Evolutionary conservation across 2,329 filamentous ascomycete species (phyloP).

Genomic region (Triangularia verruculosa): DNA sequence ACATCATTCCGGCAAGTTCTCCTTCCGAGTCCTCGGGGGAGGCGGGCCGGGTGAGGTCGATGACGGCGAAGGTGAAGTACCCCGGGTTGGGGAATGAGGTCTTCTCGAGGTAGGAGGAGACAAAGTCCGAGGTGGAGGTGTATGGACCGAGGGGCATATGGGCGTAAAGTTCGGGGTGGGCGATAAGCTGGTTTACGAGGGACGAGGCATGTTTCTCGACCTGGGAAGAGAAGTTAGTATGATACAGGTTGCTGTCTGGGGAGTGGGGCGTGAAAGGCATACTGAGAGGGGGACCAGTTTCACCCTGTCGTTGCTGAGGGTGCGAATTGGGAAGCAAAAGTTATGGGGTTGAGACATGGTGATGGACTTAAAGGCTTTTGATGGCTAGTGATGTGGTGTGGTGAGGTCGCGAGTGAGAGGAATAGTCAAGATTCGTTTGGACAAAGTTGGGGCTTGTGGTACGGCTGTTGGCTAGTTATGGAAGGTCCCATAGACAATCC

Average conservation of each 20-base stretch:
- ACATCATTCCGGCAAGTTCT: constrained; percentile 31
- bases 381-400: background rate
- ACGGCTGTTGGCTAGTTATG: too few species aligned
- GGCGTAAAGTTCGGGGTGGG: background rate
- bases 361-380: too few species aligned
- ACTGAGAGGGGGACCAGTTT: background rate
- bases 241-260: background rate
- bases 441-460: too few species aligned
- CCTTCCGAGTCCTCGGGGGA: constrained; percentile 30
- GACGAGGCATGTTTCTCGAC: background rate
- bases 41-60: constrained; percentile 31
- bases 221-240: background rate
- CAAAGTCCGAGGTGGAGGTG: background rate
- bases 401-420: background rate
- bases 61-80: constrained; percentile 26
- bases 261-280: background rate
- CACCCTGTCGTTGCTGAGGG: background rate
- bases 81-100: background rate
- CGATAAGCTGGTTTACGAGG: background rate
- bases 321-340: background rate
- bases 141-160: background rate
- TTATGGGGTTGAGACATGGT: background rate
- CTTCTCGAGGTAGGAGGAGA: too few species aligned
- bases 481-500: too few species aligned
- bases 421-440: too few species aligned